Conservation (phyloP, 176 grass and related monocot genomes). For the Paspalum notatum region DNA sequence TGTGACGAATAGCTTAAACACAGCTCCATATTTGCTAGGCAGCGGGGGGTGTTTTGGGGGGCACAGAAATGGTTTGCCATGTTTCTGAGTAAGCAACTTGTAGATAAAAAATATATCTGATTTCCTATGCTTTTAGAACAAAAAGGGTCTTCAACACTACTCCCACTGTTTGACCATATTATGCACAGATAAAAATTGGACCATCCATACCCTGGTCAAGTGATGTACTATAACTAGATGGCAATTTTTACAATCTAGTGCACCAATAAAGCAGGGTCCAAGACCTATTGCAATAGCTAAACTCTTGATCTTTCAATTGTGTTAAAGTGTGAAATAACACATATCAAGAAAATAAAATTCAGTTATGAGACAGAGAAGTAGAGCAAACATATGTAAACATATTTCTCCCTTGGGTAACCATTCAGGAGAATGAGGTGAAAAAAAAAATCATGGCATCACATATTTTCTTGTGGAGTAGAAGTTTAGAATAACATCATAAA, state of each 20-base stretch:
- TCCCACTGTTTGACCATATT: background rate
- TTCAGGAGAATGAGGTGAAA: conserved; percentile 32
- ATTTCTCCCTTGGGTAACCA: conserved; percentile 15
- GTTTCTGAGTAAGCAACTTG: conserved; percentile 3
- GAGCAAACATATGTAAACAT: too few species aligned
- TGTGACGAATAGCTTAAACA: conserved; percentile 21
- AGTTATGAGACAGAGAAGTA: background rate
- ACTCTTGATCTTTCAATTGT: background rate
- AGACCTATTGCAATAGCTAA: background rate
- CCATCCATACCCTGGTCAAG: background rate
- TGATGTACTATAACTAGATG: background rate
- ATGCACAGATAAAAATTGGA: background rate
- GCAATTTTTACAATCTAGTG: background rate
- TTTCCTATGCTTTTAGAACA: background rate
- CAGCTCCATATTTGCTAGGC: conserved; percentile 29
- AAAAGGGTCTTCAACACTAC: background rate
- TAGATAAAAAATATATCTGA: background rate
- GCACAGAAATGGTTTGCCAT: conserved; percentile 6
- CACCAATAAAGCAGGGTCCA: background rate
- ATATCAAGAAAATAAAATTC: background rate
- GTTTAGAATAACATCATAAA: conserved; percentile 11
- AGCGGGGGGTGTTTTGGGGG: conserved; percentile 7
- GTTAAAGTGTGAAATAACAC: background rate
- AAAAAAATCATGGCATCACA: conserved; percentile 2
- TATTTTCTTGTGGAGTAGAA: conserved; percentile 9